Evolutionary conservation across 2,329 filamentous ascomycete species (phyloP), one percentile per base, ranked within the genome.

Genomic region (Stachybotrys chlorohalonatus): DNA sequence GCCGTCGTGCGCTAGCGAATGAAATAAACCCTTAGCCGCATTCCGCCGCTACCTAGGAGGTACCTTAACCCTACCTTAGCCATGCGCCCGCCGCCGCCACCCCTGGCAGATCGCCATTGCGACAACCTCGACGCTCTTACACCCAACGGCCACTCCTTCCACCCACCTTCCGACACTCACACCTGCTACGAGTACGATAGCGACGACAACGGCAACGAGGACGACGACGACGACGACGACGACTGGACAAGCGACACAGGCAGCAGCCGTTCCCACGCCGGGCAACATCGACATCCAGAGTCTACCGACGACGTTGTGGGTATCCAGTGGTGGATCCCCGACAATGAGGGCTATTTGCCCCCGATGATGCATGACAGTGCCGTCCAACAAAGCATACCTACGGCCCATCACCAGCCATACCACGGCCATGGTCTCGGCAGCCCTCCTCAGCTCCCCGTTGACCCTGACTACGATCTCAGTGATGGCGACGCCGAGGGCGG

Each of bases 401-500:
- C 36, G 13, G 36, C 36, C 2, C 36, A 42, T 13, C 36, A 42
- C 8, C 36, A 42, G 36, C 36, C 36, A 42, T 5, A 9, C 36
- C 36, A 42, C 36, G 13, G 9, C 36, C 36, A 42, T 9, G 13
- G 5, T 13, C 36, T 42, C 36, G 8, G 9, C 47, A 16, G 24
- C 47, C n/a, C 9, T 9, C n/a, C 24, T 9, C 47, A 6, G n/a
- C 24, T 48, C 47, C 8, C 8, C 36, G 36, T 30, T 30, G 50
- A 52, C n/a, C 6, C n/a, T 36, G 49, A 51, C 30, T 30, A 6
- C 17, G 47, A 49, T 42, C 67, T 72, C 66, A 69, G 64, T 61
- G 70, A 71, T 24, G 65, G 62, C 53, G 68, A 71, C 13, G 36
- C 36, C 13, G 36, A 42, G 8, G 36, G 2, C 53, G 66, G 67